Conservation (phyloP, 2,329 filamentous ascomycete species). For the Alternaria sp. region DNA sequence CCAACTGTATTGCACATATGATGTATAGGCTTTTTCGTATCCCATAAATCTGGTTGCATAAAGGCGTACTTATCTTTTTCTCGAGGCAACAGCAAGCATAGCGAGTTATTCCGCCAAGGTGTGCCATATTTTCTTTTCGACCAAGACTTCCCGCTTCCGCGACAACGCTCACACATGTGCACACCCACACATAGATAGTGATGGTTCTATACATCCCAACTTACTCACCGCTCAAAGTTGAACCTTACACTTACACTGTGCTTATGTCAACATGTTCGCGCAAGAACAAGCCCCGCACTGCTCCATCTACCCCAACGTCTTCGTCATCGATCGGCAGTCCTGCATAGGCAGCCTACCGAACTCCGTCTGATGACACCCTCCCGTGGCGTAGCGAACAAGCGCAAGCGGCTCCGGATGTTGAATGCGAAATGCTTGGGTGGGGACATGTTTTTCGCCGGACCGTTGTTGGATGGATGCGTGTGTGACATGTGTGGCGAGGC, state of each 20-base stretch:
- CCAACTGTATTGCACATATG: not conserved
- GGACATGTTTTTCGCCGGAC: not conserved
- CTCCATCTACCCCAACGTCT: conserved; percentile 4
- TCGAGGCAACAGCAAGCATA: not conserved
- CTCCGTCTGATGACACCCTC: conserved; percentile 1
- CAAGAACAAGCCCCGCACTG: conserved; percentile 1
- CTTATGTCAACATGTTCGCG: conserved; percentile 5
- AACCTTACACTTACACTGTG: not conserved
- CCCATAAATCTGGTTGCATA: not conserved
- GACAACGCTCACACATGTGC: not conserved
- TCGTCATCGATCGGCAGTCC: conserved; percentile 4
- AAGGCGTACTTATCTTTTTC: not conserved
- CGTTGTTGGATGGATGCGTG: not conserved
- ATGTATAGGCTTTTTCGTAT: not conserved
- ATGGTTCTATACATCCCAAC: not conserved
- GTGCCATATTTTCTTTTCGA: not conserved
- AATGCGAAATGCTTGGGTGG: not conserved
- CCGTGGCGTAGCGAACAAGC: not conserved
- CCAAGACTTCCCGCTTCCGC: conserved; percentile 2
- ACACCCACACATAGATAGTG: not conserved
- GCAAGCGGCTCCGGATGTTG: conserved; percentile 1
- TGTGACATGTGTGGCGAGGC: conserved; percentile 3
- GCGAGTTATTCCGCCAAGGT: not conserved
- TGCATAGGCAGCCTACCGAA: conserved; percentile 1
- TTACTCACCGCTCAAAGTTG: not conserved